Evolutionary conservation across 148 eudicot species (phyloP).

Genomic region (Tetragonia tetragonoides): DNA sequence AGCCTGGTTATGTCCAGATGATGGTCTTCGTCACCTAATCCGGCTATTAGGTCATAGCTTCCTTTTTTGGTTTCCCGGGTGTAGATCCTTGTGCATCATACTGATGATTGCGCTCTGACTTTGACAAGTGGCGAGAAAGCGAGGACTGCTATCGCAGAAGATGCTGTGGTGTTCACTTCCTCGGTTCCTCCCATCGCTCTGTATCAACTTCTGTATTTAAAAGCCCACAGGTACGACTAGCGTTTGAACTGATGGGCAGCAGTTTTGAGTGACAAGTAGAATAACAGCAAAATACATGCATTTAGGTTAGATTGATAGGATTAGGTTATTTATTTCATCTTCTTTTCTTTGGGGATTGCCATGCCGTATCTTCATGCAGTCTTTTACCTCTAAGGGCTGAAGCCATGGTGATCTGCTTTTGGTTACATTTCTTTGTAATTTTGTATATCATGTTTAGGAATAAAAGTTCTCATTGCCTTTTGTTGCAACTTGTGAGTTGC

Average conservation of each 20-base stretch:
- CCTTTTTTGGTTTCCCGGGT: not conserved
- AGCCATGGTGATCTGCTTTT: not conserved
- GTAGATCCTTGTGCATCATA: not conserved
- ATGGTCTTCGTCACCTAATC: conserved; percentile 10
- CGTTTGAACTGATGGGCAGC: conserved; percentile 23
- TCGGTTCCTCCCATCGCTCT: not conserved
- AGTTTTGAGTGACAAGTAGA: conserved; percentile 39
- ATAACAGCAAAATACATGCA: conserved; percentile 14
- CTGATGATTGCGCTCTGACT: not conserved
- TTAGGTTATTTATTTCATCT: not conserved
- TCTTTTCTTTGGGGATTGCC: not conserved
- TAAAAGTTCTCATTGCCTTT: conserved; percentile 4
- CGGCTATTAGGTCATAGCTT: conserved; percentile 13
- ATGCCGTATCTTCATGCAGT: not conserved
- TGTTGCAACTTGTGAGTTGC: not conserved
- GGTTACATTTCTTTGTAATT: conserved; percentile 9
- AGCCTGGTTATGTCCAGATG: conserved; percentile 79
- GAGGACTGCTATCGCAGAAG: not conserved
- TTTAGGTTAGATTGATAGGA: conserved; percentile 5
- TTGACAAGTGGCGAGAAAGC: not conserved
- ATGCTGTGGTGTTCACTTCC: not conserved
- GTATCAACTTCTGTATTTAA: conserved; percentile 9
- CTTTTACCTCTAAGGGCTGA: conserved; percentile 5
- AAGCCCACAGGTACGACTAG: conserved; percentile 9
- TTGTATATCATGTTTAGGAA: conserved; percentile 20